Evolutionary conservation across 2,329 filamentous ascomycete genomes (phyloP), one percentile per base, ranked within the genome.

Genomic region (Aureobasidium melanogenum): DNA sequence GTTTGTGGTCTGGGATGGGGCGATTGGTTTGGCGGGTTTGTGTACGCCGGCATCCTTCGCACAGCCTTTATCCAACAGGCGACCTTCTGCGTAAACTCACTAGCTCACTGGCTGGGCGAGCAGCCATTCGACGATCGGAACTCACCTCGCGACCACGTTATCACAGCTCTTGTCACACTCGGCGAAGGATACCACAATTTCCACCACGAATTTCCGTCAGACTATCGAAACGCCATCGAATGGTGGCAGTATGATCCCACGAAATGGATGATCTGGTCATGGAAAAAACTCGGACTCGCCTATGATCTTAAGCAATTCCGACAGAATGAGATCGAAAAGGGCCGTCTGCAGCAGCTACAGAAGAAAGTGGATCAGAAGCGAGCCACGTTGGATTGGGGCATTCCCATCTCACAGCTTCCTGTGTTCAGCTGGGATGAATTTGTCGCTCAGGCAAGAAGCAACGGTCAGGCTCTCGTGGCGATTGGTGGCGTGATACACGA

Each of bases 141-240:
- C 84, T 91, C 88, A 63, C 91, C 90, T 66, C 87, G 91, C 73
- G 90, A 95, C 70, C 89, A 95, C 76, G 83, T 93, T 71, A 84
- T 95, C 75, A 95, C 90, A 41, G 90, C 90, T 48, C 78, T 95
- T 19, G 86, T 91, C 67, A 95, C 90, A 43, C 86, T 95, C 24
- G 90, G 90, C 52, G 90, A 92, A 77, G 90, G 90, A 28, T 95
- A 95, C 79, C 90, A 95, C 83, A 95, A 95, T 82, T 95, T 95
- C 82, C 90, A 95, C 78, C 90, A 95, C 81, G 90, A 95, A 75
- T 95, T 95, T 77, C 91, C 91, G 55, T 93, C 89, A 10, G 90
- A 95, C 75, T 95, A 94, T 84, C 89, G 90, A 73, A 95, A 95
- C 73, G 90, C 89, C 64, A 93, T 94, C 67, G 82, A 91, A 76